These are phyloP conservation scores for Castanopsis chinensis DNA, from an alignment of 306 rosid species.

Conservation along the genomic window DNA sequence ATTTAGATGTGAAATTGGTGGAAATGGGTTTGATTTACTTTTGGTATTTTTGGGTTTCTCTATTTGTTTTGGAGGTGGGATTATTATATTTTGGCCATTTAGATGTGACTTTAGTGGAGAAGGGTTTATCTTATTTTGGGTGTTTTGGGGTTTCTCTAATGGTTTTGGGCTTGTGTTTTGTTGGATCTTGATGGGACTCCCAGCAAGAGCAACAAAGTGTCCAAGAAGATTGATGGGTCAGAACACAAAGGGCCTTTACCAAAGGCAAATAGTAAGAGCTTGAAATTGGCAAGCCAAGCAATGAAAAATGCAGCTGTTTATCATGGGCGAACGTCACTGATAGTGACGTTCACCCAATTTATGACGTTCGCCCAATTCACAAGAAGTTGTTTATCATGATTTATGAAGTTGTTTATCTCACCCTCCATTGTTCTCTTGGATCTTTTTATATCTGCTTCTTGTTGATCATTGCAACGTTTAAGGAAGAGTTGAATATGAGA, in stretches of 20 bases:
- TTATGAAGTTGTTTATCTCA: too few relatives aligned
- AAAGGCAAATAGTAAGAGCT: too few relatives aligned
- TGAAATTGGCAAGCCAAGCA: too few relatives aligned
- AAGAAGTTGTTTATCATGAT: too few relatives aligned
- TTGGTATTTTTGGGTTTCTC: constrained; percentile 2
- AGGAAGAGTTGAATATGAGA: too few relatives aligned
- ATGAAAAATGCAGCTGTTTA: too few relatives aligned
- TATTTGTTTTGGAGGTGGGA: constrained; percentile 2
- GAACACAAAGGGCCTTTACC: constrained; percentile 49
- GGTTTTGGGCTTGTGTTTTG: not conserved
- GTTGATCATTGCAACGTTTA: too few relatives aligned
- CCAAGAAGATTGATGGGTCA: constrained; percentile 27
- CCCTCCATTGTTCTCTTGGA: too few relatives aligned
- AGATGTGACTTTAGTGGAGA: not conserved
- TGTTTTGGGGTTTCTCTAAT: not conserved
- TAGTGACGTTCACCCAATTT: too few relatives aligned
- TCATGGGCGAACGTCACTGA: too few relatives aligned
- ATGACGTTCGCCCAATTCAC: too few relatives aligned
- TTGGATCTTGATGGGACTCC: constrained; percentile 68
- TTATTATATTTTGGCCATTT: not conserved
- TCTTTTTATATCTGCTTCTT: too few relatives aligned
- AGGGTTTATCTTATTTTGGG: not conserved
- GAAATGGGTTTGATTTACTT: not conserved
- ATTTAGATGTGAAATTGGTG: constrained; percentile 1
- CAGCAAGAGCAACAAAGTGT: constrained; percentile 51